Conservation (phyloP, 2,329 filamentous ascomycete genomes). For the Elsinoe arachidis region DNA sequence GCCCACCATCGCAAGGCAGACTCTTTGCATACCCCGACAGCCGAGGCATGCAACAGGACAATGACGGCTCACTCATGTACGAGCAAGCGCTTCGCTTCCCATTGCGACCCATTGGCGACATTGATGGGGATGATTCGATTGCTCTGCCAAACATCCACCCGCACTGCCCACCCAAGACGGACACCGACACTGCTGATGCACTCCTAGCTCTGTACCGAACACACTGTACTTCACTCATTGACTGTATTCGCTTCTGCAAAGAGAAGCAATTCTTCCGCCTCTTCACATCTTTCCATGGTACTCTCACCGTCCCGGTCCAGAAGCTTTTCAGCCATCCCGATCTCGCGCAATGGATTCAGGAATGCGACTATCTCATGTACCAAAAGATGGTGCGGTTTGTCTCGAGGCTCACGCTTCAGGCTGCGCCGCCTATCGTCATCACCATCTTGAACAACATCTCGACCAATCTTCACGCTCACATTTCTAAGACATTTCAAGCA, state of each 20-base stretch:
- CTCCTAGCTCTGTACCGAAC: constrained; percentile 83
- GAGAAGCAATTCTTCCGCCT: constrained; percentile 95
- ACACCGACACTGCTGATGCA: constrained; percentile 77
- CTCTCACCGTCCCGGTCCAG: constrained; percentile 90
- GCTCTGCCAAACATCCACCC: constrained; percentile 76
- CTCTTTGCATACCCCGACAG: constrained; percentile 40
- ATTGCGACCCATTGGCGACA: constrained; percentile 46
- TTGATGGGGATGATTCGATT: constrained; percentile 60
- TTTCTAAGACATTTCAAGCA: constrained; percentile 74
- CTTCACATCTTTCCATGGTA: constrained; percentile 91
- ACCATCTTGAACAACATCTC: constrained; percentile 83
- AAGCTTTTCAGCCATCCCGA: constrained; percentile 77
- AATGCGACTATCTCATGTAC: constrained; percentile 92
- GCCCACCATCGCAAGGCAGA: constrained; percentile 35
- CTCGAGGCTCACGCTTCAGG: constrained; percentile 78
- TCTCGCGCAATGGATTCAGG: constrained; percentile 84
- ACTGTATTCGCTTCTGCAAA: constrained; percentile 91
- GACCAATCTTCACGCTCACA: constrained; percentile 68
- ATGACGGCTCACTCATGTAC: constrained; percentile 44
- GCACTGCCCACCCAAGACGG: constrained; percentile 73
- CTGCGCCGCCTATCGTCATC: constrained; percentile 78
- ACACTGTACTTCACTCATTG: constrained; percentile 89
- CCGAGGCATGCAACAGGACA: constrained; percentile 32
- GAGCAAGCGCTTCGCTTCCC: constrained; percentile 57
- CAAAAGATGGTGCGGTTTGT: constrained; percentile 94